Evolutionary conservation across 129 eudicot genomes (phyloP).

Genomic region (Solidago caesia): DNA sequence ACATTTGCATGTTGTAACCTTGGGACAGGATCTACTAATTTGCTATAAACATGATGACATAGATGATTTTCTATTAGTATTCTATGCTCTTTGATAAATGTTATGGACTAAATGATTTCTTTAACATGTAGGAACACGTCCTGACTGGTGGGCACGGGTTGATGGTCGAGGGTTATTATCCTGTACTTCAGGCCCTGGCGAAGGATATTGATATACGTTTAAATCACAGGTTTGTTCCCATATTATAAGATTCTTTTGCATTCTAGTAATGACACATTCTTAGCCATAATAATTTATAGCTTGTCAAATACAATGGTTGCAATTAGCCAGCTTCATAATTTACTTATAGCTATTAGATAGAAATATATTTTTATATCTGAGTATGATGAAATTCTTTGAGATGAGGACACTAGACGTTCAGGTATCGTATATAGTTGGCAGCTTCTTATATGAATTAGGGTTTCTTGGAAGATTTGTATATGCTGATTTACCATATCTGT

Average conservation of each 20-base stretch:
- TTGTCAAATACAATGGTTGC: no score
- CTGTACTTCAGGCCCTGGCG: constrained; percentile 77
- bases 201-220: constrained; percentile 79
- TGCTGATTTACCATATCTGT: no score
- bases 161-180: constrained; percentile 88
- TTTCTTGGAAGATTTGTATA: no score
- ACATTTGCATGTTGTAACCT: no score
- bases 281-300: neutral
- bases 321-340: no score
- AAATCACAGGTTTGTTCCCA: constrained; percentile 68
- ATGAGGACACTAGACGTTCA: no score
- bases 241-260: neutral
- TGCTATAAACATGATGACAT: neutral
- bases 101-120: constrained; percentile 21
- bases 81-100: neutral
- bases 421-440: no score
- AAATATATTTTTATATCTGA: no score
- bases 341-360: no score
- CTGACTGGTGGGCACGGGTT: constrained; percentile 97
- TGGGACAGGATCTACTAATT: neutral
- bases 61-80: neutral
- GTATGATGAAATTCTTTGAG: no score
- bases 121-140: constrained; percentile 72
- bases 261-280: neutral
- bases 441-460: no score